Evolutionary conservation across 2,329 filamentous ascomycete species (phyloP).

Genomic region (Cryphonectria nitschkei): DNA sequence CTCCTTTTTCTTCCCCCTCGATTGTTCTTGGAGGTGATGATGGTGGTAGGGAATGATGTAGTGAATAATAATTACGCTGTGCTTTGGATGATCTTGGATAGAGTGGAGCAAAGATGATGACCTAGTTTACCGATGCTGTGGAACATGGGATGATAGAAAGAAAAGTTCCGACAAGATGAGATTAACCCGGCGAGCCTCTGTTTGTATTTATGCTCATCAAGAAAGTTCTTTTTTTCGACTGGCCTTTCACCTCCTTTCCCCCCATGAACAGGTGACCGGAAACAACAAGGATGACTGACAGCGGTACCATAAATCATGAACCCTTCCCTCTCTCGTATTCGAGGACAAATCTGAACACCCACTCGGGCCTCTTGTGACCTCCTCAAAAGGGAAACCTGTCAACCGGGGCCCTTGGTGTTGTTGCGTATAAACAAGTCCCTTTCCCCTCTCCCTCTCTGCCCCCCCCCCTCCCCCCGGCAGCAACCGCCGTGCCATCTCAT

Average conservation of each 20-base stretch:
- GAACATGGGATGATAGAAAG: background rate
- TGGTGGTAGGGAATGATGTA: background rate
- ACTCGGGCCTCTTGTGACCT: background rate
- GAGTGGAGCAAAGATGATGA: background rate
- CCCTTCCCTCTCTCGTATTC: background rate
- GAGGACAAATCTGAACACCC: constrained; percentile 1
- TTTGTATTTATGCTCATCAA: constrained; percentile 3
- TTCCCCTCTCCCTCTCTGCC: too few species aligned
- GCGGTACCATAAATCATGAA: background rate
- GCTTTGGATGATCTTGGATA: background rate
- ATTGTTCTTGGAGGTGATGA: background rate
- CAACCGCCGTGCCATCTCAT: background rate
- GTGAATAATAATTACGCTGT: background rate
- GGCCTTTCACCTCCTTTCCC: background rate
- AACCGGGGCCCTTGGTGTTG: background rate
- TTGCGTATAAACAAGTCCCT: constrained; percentile 10
- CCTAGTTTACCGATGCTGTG: too few species aligned
- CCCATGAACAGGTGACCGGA: background rate
- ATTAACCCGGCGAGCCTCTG: background rate
- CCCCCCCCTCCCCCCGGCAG: too few species aligned
- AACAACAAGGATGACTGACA: background rate
- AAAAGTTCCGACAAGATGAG: background rate
- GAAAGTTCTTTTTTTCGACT: background rate
- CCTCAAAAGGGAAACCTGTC: background rate
- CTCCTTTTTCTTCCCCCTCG: background rate